Evolutionary conservation across 768 basidiomycete species (phyloP).

Genomic region (Leccinum arenicola): DNA sequence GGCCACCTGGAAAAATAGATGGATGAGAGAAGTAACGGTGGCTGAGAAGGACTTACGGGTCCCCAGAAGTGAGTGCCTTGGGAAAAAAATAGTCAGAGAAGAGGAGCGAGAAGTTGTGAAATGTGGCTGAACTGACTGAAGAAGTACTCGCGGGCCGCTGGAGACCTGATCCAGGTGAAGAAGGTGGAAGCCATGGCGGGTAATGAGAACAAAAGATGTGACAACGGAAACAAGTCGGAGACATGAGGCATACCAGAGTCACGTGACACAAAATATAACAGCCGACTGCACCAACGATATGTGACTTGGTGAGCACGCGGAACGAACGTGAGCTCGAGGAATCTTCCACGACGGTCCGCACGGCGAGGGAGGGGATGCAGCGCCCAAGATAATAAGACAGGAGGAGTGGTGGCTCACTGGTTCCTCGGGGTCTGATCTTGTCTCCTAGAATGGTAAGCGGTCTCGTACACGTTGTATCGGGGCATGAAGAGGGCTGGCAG

Average conservation of each 20-base stretch:
- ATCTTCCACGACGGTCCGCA: background rate
- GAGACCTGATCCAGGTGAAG: slow-evolving; percentile 86
- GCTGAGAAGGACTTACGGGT: slow-evolving; percentile 58
- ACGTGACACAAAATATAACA: slow-evolving; percentile 5
- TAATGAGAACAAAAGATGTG: background rate
- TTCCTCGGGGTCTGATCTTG: background rate
- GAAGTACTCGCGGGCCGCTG: slow-evolving; percentile 91
- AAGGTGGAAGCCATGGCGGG: slow-evolving; percentile 76
- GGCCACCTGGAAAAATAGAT: slow-evolving; percentile 61
- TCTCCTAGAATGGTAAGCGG: slow-evolving; percentile 35
- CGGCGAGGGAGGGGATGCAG: background rate
- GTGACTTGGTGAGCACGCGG: background rate
- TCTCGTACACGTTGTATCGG: slow-evolving; percentile 25
- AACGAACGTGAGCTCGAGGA: background rate
- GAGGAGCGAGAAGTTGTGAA: slow-evolving; percentile 1
- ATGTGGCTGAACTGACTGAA: slow-evolving; percentile 64
- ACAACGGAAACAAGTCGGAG: background rate
- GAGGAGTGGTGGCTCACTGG: background rate
- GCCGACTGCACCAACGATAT: background rate
- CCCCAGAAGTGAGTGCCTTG: slow-evolving; percentile 98
- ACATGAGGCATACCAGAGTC: slow-evolving; percentile 1
- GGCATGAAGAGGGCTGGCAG: slow-evolving; percentile 10
- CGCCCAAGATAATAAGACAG: background rate
- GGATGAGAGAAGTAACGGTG: slow-evolving; percentile 2
- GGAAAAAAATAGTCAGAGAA: slow-evolving; percentile 16